Evolutionary conservation across 495 filamentous ascomycete genomes (phyloP).

Genomic region (Pseudotulostoma volvatum): DNA sequence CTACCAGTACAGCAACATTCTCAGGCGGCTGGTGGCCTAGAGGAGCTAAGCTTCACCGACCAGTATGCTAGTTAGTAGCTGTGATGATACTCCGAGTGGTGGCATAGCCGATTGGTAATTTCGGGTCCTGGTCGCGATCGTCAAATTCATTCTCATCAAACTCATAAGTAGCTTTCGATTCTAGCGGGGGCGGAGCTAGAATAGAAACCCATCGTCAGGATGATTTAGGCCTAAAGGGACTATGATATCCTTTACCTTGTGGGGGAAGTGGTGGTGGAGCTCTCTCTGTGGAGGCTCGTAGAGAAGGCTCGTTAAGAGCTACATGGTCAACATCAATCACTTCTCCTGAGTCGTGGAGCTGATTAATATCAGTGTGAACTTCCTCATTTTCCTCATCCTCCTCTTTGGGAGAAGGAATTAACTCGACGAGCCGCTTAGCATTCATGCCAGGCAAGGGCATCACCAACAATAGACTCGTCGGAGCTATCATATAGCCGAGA

Average conservation of each 20-base stretch:
- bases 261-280: slow-evolving; percentile 26
- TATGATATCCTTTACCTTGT: slow-evolving; percentile 41
- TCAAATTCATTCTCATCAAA: too few relatives aligned
- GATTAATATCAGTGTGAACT: slow-evolving; percentile 20
- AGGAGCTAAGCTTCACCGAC: too few relatives aligned
- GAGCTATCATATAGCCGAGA: too few relatives aligned
- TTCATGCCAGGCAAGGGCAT: slow-evolving; percentile 64
- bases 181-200: slow-evolving; percentile 14
- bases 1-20: too few relatives aligned
- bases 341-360: slow-evolving; percentile 30
- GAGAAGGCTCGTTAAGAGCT: slow-evolving; percentile 26
- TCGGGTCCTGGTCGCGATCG: too few relatives aligned
- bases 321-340: slow-evolving; percentile 48
- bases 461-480: too few relatives aligned
- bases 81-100: too few relatives aligned
- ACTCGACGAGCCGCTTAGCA: slow-evolving; percentile 26
- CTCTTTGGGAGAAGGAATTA: slow-evolving; percentile 18
- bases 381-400: slow-evolving; percentile 28
- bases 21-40: too few relatives aligned
- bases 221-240: too few relatives aligned
- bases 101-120: too few relatives aligned
- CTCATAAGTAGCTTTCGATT: slow-evolving; percentile 14
- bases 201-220: neutral
- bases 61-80: too few relatives aligned
- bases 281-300: slow-evolving; percentile 29